A percentile compares a stretch with the other conserved stretches of the same genome.
These are phyloP conservation scores for Mimosa bimucronata DNA, from an alignment of 306 rosid genomes.

Conservation along the genomic window DNA sequence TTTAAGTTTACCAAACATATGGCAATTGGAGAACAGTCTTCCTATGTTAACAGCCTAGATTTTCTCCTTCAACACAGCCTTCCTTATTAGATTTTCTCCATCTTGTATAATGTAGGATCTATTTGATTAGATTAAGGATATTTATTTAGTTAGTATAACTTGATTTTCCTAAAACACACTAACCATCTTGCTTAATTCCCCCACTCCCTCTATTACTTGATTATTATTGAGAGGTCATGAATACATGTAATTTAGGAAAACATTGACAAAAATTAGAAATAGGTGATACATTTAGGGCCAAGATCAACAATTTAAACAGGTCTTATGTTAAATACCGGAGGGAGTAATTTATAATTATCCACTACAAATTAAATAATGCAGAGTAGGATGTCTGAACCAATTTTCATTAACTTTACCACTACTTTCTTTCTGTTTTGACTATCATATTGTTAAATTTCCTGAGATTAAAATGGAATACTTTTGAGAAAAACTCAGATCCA, in stretches of 20 bases:
- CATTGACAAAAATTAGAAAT: too few relatives aligned
- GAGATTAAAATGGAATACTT: background rate
- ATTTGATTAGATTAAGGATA: too few relatives aligned
- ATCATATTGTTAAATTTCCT: background rate
- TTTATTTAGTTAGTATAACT: too few relatives aligned
- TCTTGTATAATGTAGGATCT: background rate
- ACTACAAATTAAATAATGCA: slow-evolving; percentile 13
- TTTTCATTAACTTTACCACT: slow-evolving; percentile 6
- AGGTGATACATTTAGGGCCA: too few relatives aligned
- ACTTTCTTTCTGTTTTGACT: background rate
- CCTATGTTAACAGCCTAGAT: background rate
- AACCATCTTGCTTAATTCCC: too few relatives aligned
- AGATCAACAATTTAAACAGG: too few relatives aligned
- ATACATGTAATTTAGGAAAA: too few relatives aligned
- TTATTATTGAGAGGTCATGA: too few relatives aligned
- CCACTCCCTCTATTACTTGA: too few relatives aligned
- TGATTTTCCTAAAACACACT: too few relatives aligned
- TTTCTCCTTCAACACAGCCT: slow-evolving; percentile 16
- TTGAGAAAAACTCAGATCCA: background rate
- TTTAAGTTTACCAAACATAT: background rate
- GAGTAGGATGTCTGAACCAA: slow-evolving; percentile 17
- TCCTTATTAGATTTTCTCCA: background rate
- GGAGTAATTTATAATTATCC: background rate
- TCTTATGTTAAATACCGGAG: too few relatives aligned
- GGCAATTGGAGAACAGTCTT: slow-evolving; percentile 8